Base-by-base conservation (phyloP, 2,329 filamentous ascomycete species). In the Neodidymelliopsis sp. region DNA sequence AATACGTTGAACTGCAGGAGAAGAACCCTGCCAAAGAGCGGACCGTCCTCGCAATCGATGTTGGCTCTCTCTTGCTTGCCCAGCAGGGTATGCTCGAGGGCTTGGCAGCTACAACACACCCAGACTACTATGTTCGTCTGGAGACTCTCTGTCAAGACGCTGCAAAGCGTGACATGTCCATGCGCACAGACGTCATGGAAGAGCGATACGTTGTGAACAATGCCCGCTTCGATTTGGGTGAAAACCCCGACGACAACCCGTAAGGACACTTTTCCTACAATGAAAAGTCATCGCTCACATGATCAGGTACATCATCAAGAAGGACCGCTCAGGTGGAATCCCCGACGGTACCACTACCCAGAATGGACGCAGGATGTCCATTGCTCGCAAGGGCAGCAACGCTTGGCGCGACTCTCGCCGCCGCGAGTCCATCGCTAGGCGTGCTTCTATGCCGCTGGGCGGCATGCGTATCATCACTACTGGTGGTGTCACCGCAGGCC, bases 121-220 rank as follows among this genome's bases (percentile, higher is more conserved):
- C 89, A 53, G 89, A 94, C 74, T 86, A 80, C 75, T 81, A 91
- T 64, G 91, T 89, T 71, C 87, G 84, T 59, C 85, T 95, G 67
- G 90, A 94, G 79, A 91, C 86, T 63, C 76, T 91, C 60, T 91
- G 88, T 79, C 89, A 88, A 72, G 85, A 90, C 57, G 84, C 85
- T 36, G 83, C 88, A 34, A 83, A 84, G 49, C 81, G 85, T 56
- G 85, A 89, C 71, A 79, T 88, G 59, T 82, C 84, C 47, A 87
- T 91, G 77, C 86, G 89, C 67, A 91, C 89, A 63, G 89, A 94
- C 67, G 88, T 94, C 56, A 82, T 93, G 66, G 89, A 94, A 67
- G 87, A 90, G 67, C 83, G 90, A 67, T 95, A 94, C 70, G 90
- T 95, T 15, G 90, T 95, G 72, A 95, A 95, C 81, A 94, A 95